phyloP scores from a whole-genome alignment of 2,329 filamentous ascomycete species.

The Exophiala sp. region DNA sequence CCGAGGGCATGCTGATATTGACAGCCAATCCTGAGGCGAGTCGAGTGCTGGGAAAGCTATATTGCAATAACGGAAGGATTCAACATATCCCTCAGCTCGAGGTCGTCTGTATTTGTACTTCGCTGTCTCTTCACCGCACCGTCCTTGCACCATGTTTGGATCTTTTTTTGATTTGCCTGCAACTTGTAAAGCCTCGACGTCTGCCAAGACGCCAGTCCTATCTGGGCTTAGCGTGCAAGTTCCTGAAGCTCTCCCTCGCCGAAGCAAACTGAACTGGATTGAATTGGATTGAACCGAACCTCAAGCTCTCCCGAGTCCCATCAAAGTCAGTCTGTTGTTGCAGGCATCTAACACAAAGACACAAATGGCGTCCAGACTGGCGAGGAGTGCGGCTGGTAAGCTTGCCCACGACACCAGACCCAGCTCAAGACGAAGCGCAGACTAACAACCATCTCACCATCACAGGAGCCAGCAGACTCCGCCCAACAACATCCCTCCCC shows the following conservation, averaged over 20 bases:
- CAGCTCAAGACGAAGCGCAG: slow-evolving; percentile 15
- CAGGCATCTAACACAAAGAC: slow-evolving; percentile 24
- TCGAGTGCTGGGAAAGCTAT: too few relatives aligned
- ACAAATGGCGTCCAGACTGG: slow-evolving; percentile 98
- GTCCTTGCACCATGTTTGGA: not conserved
- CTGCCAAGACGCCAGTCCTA: not conserved
- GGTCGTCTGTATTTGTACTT: too few relatives aligned
- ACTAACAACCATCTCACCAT: slow-evolving; percentile 32
- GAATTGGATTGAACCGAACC: not conserved
- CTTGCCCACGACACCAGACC: not conserved
- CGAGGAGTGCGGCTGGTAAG: slow-evolving; percentile 86
- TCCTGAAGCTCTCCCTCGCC: not conserved
- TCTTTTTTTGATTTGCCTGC: not conserved
- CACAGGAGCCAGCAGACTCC: slow-evolving; percentile 82
- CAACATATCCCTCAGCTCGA: too few relatives aligned
- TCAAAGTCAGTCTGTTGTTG: not conserved
- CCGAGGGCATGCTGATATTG: slow-evolving; percentile 18
- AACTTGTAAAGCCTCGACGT: not conserved
- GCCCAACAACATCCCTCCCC: slow-evolving; percentile 56
- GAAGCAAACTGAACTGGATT: not conserved
- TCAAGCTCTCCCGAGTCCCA: not conserved
- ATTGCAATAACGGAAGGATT: too few relatives aligned
- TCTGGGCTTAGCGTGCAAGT: not conserved
- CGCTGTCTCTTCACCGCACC: too few relatives aligned
- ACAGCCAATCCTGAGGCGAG: too few relatives aligned